Evolutionary conservation across 306 rosid species (phyloP), one percentile per base, ranked within the genome.

Genomic region (Echinosophora koreensis): DNA sequence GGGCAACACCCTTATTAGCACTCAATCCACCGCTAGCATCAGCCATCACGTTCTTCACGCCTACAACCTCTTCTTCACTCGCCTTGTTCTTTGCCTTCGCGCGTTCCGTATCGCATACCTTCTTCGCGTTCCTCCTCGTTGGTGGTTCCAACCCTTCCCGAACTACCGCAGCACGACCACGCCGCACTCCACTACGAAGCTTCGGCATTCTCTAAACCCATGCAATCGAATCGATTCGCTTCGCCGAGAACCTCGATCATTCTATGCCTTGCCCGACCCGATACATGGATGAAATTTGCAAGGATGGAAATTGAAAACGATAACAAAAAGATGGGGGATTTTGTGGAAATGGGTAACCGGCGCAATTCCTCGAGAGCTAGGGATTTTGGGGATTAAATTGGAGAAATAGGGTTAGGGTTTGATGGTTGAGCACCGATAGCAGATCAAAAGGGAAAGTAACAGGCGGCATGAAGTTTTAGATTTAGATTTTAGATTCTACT

Each of bases 181-280:
- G 87, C 78, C 98, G 90, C 60, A 90, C 84, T 84, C 92, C 91
- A 66, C 86, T 87, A 80, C 96, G 98, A 91, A 90, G 97, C 93
- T 91, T 96, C 91, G 91, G 96, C 97, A 94, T 94, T 85, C 83
- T 86, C 86, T 83, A 94, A 86, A 90, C 96, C 98, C 98, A 94
- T 94, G 88, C 91, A 94, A 90, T 82, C 84, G 84, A 72, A 66
- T 77, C 42, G 83, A 72, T 69, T 75, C 30, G 65, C 57, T 62
- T 42, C 49, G 77, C 34, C 83, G 42, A 80, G 77, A 50, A 82
- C 60, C 69, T 71, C 60, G 89, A 87, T 86, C 98, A 86, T 86
- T 80, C 87, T 93, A 85, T 84, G 83, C 13, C 79, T 87, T 44
- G 77, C 81, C 42, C 60, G 8, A 56, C 3, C 47, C 62, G 41